A percentile compares a stretch with the other conserved stretches of the same genome.
Conservation (phyloP, 805 yeast species). For the Saccharomycopsis olivae region DNA sequence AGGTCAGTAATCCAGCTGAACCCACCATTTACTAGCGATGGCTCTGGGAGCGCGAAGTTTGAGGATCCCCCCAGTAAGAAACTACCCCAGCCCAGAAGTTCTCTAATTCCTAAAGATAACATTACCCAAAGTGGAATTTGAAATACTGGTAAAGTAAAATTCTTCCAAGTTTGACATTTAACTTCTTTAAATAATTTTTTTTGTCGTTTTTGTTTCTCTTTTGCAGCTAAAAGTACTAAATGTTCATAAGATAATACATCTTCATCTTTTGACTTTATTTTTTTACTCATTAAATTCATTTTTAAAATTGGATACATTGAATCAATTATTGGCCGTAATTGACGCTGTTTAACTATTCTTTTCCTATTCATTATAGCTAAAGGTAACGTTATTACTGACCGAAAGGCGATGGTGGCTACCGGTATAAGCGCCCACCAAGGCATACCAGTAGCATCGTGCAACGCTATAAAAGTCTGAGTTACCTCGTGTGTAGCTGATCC, state of each 20-base stretch:
- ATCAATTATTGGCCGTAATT: constrained; percentile 55
- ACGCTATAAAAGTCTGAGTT: constrained; percentile 30
- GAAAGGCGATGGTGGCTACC: constrained; percentile 49
- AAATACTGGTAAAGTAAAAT: constrained; percentile 59
- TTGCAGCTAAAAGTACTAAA: constrained; percentile 59
- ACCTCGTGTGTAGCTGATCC: constrained; percentile 21
- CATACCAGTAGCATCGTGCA: constrained; percentile 48
- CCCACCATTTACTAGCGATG: constrained; percentile 41
- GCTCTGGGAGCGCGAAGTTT: constrained; percentile 36
- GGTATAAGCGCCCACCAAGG: constrained; percentile 87
- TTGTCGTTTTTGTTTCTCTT: constrained; percentile 71
- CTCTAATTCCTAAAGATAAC: constrained; percentile 64
- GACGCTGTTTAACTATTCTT: constrained; percentile 60
- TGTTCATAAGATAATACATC: constrained; percentile 60
- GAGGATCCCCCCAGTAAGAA: constrained; percentile 24
- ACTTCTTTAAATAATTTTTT: constrained; percentile 54
- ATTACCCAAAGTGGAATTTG: constrained; percentile 86
- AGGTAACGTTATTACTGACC: constrained; percentile 66
- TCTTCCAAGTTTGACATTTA: constrained; percentile 73
- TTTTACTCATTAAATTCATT: constrained; percentile 37
- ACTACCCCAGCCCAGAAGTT: constrained; percentile 49
- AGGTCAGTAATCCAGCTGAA: constrained; percentile 53
- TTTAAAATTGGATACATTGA: constrained; percentile 71
- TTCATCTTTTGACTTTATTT: constrained; percentile 26
- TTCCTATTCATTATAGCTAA: constrained; percentile 63